Conservation (phyloP, 2,329 filamentous ascomycete genomes). For the Penicillium sclerotigenum region DNA sequence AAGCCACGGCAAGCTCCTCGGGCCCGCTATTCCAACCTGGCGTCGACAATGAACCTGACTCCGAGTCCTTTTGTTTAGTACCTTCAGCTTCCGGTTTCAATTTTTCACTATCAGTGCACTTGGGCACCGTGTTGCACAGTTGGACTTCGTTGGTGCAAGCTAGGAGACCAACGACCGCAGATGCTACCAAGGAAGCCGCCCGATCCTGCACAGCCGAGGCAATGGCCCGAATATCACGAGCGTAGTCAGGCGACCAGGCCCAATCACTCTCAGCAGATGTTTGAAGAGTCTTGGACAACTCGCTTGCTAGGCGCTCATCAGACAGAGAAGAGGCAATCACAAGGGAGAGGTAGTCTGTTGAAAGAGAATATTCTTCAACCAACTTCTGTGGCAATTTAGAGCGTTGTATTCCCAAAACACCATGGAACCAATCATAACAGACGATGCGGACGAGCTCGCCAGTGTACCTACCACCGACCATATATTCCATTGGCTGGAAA, state of each 20-base stretch:
- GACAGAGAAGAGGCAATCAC: conserved; percentile 54
- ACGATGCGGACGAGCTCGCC: conserved; percentile 69
- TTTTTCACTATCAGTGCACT: neutral
- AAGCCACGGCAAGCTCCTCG: conserved; percentile 68
- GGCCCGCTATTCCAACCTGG: conserved; percentile 34
- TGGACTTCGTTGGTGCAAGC: conserved; percentile 63
- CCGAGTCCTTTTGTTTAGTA: neutral
- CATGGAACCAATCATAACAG: conserved; percentile 60
- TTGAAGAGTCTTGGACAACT: conserved; percentile 50
- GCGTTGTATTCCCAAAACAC: conserved; percentile 36
- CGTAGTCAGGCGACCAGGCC: conserved; percentile 60
- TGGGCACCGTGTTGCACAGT: conserved; percentile 22
- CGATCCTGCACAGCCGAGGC: conserved; percentile 66
- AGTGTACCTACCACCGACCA: conserved; percentile 70
- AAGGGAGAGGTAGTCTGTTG: conserved; percentile 68
- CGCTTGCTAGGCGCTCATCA: conserved; percentile 47
- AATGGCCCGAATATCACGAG: conserved; percentile 59
- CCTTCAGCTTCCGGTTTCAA: conserved; percentile 5
- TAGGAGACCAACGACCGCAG: conserved; percentile 65
- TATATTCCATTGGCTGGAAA: conserved; percentile 76
- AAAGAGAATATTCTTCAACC: conserved; percentile 55
- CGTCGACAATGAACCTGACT: conserved; percentile 8
- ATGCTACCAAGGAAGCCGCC: conserved; percentile 68
- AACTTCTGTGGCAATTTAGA: conserved; percentile 54
- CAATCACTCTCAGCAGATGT: conserved; percentile 44